Percentiles rank a stretch among this genome's conserved stretches.
Conservation (phyloP, 2,329 filamentous ascomycete genomes). For the Diplodia scrobiculata region DNA sequence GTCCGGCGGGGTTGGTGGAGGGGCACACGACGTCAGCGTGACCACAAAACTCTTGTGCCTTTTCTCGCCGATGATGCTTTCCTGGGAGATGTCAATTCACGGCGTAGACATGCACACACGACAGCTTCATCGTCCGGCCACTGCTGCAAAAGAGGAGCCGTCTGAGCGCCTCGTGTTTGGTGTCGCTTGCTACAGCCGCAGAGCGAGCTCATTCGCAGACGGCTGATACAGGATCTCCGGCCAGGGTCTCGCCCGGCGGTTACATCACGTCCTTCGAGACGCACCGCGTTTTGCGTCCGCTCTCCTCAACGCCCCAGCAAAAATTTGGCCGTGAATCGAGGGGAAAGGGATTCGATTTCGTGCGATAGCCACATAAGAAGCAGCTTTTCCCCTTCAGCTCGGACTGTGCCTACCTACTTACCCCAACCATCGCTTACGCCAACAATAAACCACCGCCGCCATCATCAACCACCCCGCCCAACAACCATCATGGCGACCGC, state of each 20-base stretch:
- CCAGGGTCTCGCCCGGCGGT: slow-evolving; percentile 19
- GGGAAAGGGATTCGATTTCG: background rate
- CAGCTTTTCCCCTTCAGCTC: background rate
- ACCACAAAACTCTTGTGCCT: too few species aligned
- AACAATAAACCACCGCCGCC: background rate
- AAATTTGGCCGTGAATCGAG: background rate
- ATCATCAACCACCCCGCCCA: background rate
- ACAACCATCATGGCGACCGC: background rate
- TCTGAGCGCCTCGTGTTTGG: background rate
- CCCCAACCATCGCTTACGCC: background rate
- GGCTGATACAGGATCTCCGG: slow-evolving; percentile 11
- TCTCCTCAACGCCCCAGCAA: background rate
- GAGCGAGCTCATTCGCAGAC: slow-evolving; percentile 4
- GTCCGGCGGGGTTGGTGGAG: background rate
- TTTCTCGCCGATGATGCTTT: too few species aligned
- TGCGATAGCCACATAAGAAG: background rate
- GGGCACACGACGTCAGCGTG: background rate
- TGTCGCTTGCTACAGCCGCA: background rate
- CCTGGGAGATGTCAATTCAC: background rate
- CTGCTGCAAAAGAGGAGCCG: background rate
- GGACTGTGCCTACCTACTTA: too few species aligned
- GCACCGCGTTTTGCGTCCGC: slow-evolving; percentile 5
- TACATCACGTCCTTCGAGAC: slow-evolving; percentile 22
- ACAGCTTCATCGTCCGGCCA: background rate
- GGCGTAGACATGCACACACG: too few species aligned